Conservation (phyloP, 331 rosid species). For the Stylosanthes scabra region DNA sequence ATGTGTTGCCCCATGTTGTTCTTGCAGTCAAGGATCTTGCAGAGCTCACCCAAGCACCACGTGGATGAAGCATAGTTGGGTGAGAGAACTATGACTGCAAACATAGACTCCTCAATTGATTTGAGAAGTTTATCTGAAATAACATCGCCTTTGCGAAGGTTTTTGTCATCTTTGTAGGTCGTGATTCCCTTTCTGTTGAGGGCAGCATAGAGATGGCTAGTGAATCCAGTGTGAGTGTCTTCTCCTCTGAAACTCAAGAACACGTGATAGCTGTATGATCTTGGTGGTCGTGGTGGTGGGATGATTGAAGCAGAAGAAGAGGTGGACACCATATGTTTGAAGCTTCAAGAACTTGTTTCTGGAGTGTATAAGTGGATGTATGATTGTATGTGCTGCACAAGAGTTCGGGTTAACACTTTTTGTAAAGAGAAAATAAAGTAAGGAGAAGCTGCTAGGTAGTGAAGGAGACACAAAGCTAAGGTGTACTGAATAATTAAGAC, state of each 20-base stretch:
- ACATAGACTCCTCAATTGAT: no score
- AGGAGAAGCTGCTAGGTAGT: no score
- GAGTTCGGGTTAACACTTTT: no score
- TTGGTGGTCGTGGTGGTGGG: background rate
- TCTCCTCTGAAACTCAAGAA: background rate
- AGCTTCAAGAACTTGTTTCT: no score
- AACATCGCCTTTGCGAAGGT: background rate
- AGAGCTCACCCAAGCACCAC: background rate
- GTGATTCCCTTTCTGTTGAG: background rate
- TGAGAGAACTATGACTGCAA: no score
- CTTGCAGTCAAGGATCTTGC: no score
- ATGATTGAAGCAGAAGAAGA: background rate
- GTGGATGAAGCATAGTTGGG: background rate
- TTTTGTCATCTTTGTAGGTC: background rate
- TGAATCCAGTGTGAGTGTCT: background rate
- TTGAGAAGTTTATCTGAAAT: background rate
- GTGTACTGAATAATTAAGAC: no score
- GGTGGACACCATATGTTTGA: background rate
- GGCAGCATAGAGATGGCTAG: background rate
- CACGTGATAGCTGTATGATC: background rate
- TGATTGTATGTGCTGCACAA: no score
- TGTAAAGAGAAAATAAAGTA: no score
- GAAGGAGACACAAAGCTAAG: no score
- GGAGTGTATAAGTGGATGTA: no score
- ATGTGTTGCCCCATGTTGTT: no score